Percentiles rank a stretch among this genome's conserved stretches.
These are phyloP conservation scores for Nyctanthes arbortristis DNA, from an alignment of 257 asterid genomes.

Conservation along the genomic window DNA sequence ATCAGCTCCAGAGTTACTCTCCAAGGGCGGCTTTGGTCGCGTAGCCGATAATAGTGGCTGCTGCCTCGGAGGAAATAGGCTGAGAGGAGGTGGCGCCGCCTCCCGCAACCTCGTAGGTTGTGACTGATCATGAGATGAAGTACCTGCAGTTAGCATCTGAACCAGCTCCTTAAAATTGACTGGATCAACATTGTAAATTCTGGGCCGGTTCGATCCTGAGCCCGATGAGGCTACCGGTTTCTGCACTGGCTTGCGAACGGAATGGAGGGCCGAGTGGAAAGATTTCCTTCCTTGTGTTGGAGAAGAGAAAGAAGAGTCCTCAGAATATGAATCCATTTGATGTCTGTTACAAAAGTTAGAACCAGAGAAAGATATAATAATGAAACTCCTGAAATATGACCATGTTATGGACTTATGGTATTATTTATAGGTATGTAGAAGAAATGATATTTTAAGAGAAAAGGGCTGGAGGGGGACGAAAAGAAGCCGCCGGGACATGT, in stretches of 20 bases:
- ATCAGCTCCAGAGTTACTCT: not conserved
- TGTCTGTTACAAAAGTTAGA: not conserved
- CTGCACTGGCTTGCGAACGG: constrained; percentile 8
- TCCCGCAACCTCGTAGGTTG: not conserved
- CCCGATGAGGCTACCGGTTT: not conserved
- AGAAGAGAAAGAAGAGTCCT: not conserved
- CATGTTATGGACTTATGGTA: not conserved
- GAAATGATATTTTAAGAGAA: not conserved
- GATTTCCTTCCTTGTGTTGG: not conserved
- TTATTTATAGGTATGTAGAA: not conserved
- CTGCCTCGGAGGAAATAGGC: not conserved
- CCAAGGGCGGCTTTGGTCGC: not conserved
- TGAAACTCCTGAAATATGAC: not conserved
- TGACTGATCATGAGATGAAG: not conserved
- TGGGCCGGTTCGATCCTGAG: not conserved
- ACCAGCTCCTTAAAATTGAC: constrained; percentile 9
- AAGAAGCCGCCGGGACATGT: not conserved
- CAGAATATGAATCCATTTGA: constrained; percentile 2
- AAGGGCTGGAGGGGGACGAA: not conserved
- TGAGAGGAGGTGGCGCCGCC: constrained; percentile 10
- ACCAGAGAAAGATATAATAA: not conserved
- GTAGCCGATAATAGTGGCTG: not conserved
- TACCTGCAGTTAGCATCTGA: not conserved
- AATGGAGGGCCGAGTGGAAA: not conserved
- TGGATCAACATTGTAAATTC: constrained; percentile 2